Evolutionary conservation across 1,284 basidiomycete species (phyloP), one percentile per base, ranked within the genome.

Genomic region (Cutaneotrichosporon arboriforme): DNA sequence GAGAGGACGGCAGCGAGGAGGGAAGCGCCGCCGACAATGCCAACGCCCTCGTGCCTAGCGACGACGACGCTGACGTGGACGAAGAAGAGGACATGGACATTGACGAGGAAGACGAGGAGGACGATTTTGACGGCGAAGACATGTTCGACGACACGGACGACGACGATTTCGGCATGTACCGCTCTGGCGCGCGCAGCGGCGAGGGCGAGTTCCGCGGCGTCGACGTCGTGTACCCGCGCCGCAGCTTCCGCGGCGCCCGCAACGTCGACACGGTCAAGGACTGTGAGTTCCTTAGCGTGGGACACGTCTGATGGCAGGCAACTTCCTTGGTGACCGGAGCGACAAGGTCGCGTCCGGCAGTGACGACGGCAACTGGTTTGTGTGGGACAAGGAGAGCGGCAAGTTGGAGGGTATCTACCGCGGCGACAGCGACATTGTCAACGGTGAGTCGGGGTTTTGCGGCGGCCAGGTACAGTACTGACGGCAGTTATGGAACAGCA

Each of bases 251-350:
- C 21, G 92, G 92, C 2, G 84, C 86, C 37, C 82, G 84, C 58
- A 97, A 96, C 70, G 77, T 86, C 4, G 84, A 85, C 60, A 97
- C 92, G 0, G 83, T 93, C 51, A 97, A 96, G 74, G 92, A 96
- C 70, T 88, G 90, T 88, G 61, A 69, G 84, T 68, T 49, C 38
- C 43, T 0, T 49, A 10, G 1, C 0, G 13, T 2, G 7, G 1
- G 7, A 0, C 10, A 9, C 3, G 31, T 4, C 40, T 54, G 26
- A 50, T 44, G 12, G 2, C 51, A 90, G 89, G 90, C 40, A 91
- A 89, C 69, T 93, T 90, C 67, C 74, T 91, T 34, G 90, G 89
- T 0, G 83, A 84, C 4, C 72, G 76, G 35, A 87, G 91, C 57
- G 84, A 90, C 68, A 87, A 81, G 56, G 81, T 96, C 33, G 79